Conservation (phyloP, 495 filamentous ascomycete genomes). For the Lasiosphaeria hispida region DNA sequence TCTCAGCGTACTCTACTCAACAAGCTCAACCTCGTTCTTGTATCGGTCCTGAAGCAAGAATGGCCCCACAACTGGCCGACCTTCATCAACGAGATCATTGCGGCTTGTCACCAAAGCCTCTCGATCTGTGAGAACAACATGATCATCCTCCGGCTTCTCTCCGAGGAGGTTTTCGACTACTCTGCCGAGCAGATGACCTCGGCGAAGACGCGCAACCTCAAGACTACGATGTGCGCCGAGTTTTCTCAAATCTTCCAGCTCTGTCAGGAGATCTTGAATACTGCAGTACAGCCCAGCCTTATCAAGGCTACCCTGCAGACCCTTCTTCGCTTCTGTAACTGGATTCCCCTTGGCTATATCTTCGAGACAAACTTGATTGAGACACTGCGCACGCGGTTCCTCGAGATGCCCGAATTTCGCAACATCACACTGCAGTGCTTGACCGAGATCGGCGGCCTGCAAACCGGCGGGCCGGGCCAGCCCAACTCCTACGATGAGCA, state of each 20-base stretch:
- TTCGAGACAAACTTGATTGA: slow-evolving; percentile 97
- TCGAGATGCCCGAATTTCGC: slow-evolving; percentile 87
- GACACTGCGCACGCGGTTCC: slow-evolving; percentile 83
- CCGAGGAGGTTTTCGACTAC: slow-evolving; percentile 98
- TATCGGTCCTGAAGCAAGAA: slow-evolving; percentile 97
- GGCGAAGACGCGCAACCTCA: slow-evolving; percentile 88
- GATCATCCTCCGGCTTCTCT: slow-evolving; percentile 92
- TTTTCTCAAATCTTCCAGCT: slow-evolving; percentile 97
- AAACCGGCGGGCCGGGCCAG: slow-evolving; percentile 62
- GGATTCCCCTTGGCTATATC: slow-evolving; percentile 97
- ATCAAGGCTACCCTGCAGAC: slow-evolving; percentile 95
- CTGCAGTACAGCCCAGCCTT: slow-evolving; percentile 80
- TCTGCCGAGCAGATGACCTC: slow-evolving; percentile 99
- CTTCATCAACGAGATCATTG: slow-evolving; percentile 99
- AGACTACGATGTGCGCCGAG: slow-evolving; percentile 96
- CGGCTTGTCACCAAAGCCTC: slow-evolving; percentile 87
- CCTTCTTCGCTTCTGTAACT: slow-evolving; percentile 92
- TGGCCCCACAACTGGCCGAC: slow-evolving; percentile 99
- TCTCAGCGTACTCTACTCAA: slow-evolving; percentile 84
- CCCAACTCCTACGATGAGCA: slow-evolving; percentile 85
- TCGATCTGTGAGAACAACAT: slow-evolving; percentile 99
- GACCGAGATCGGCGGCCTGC: slow-evolving; percentile 92
- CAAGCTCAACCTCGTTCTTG: slow-evolving; percentile 95
- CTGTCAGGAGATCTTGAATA: slow-evolving; percentile 88
- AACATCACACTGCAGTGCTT: slow-evolving; percentile 96